A percentile compares a stretch with the other conserved stretches of the same genome.
These are phyloP conservation scores for Antitrichia curtipendula DNA, from an alignment of 225 moss, liverwort and hornwort species.

Conservation along the genomic window DNA sequence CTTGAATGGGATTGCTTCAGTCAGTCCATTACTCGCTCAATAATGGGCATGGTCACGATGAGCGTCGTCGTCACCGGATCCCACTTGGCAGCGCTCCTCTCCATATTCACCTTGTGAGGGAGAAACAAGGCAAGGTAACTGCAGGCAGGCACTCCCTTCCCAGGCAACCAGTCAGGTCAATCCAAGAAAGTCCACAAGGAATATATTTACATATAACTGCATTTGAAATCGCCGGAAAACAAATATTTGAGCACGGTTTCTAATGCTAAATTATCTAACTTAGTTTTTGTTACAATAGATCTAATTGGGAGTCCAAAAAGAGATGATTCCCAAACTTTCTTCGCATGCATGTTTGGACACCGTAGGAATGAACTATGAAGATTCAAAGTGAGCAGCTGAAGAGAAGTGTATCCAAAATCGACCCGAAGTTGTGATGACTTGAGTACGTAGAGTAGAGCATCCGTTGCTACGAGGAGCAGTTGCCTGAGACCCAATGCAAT, in stretches of 20 bases:
- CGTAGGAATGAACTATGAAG: neutral
- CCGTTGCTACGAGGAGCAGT: neutral
- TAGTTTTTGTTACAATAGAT: neutral
- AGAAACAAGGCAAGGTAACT: conserved; percentile 46
- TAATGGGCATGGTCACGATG: conserved; percentile 40
- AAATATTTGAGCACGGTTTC: neutral
- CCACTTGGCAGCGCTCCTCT: conserved; percentile 46
- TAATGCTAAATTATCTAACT: neutral
- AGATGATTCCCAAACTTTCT: neutral
- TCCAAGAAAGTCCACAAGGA: no score
- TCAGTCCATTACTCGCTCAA: conserved; percentile 10
- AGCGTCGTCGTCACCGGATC: conserved; percentile 24
- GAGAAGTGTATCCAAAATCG: neutral
- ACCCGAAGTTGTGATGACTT: neutral
- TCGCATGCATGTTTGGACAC: no score
- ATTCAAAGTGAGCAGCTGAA: no score
- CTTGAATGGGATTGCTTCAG: neutral
- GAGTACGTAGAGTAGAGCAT: neutral
- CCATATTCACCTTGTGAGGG: conserved; percentile 53
- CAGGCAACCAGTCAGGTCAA: neutral
- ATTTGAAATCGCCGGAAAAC: neutral
- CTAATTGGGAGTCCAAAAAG: neutral
- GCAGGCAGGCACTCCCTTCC: neutral
- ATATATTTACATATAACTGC: neutral
- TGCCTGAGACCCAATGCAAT: neutral